Conservation (phyloP, 208 protist species). For the Leishmania major region DNA sequence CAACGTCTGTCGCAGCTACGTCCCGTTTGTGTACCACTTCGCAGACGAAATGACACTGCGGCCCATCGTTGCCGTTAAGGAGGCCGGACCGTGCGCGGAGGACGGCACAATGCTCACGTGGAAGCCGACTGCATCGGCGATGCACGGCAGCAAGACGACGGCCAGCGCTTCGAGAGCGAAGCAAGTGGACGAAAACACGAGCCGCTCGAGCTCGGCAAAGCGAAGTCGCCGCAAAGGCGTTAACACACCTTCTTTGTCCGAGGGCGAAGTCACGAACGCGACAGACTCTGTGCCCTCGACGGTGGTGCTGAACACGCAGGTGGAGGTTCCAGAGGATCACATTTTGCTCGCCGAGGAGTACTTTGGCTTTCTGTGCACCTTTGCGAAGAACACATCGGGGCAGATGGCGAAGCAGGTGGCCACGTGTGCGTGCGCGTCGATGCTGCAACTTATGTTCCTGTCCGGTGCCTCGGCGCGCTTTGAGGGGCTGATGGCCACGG, state of each 20-base stretch:
- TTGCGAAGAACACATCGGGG: slow-evolving; percentile 60
- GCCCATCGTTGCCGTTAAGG: slow-evolving; percentile 57
- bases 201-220: slow-evolving; percentile 1
- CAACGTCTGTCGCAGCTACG: slow-evolving; percentile 75
- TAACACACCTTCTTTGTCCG: not conserved
- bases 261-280: not conserved
- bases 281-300: not conserved
- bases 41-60: slow-evolving; percentile 61
- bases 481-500: slow-evolving; percentile 43
- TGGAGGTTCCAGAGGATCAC: slow-evolving; percentile 41
- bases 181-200: not conserved
- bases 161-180: not conserved
- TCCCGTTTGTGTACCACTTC: slow-evolving; percentile 87
- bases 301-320: slow-evolving; percentile 46
- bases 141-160: not conserved
- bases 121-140: slow-evolving; percentile 1
- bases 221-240: slow-evolving; percentile 5
- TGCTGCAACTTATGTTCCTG: slow-evolving; percentile 77
- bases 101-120: slow-evolving; percentile 31
- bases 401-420: slow-evolving; percentile 86
- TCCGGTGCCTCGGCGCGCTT: slow-evolving; percentile 47
- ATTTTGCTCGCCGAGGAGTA: slow-evolving; percentile 73
- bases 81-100: slow-evolving; percentile 42
- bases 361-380: slow-evolving; percentile 67
- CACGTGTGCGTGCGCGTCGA: slow-evolving; percentile 73